Base-by-base conservation (phyloP, 495 filamentous ascomycete species). In the Penicillium dipodomyicola region DNA sequence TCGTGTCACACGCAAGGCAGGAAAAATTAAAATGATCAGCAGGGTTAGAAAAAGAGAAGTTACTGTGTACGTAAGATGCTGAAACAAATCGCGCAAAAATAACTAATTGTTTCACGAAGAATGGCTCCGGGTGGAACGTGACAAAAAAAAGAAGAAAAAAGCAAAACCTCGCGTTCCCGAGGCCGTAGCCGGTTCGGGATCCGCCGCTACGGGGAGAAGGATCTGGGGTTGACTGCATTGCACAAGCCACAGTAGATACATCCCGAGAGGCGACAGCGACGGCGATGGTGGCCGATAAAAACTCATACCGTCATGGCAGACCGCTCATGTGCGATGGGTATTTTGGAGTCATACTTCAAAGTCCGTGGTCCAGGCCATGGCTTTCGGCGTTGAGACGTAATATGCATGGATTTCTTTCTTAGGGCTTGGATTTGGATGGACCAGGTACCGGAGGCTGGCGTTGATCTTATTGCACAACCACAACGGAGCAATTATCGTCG, bases 131-230 rank as follows among this genome's bases (percentile, higher is more conserved):
- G n/a, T 49, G 37, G 49, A 37, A 50, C 41, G 33, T 39, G 33
- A 48, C 14, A 9, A 22, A 49, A 11, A 32, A 40, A 15, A n/a
- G 12, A 11, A 11, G 37, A 29, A 56, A 48, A 56, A 52, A 23
- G 37, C 33, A 33, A 56, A 23, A 3, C 46, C 27, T 44, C 45
- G 32, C 8, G 30, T 41, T 59, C 56, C 61, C 63, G 63, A 68
- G 58, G 45, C 58, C 61, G 51, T 44, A 58, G 44, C 63, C 63
- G 65, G 60, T 51, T 66, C 65, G 65, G 65, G 58, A 66, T 68
- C 65, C 63, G 63, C 65, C 65, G 55, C 65, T 66, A 49, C 62
- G 62, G 59, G 45, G 58, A 59, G 58, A 54, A 61, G 58, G 57
- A 63, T 65, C 65, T 67, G 63, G 65, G 65, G 62, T 65, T 58